Conservation (phyloP, 441 rosid species). For the Aleurites moluccanus region DNA sequence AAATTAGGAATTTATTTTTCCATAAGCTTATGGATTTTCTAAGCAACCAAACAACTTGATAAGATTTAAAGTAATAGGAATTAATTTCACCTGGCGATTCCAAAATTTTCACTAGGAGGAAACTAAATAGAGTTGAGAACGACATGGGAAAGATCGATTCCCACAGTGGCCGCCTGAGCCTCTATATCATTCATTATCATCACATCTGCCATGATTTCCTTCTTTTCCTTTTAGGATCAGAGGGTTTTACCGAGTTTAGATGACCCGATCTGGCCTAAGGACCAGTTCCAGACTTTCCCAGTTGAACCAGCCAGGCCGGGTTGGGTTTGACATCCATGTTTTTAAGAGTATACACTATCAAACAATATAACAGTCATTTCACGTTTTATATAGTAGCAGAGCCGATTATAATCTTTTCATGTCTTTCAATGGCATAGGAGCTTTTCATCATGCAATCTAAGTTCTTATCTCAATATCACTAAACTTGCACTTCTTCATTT, state of each 20-base stretch:
- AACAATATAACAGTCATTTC: too few species aligned
- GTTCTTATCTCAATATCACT: conserved; percentile 10
- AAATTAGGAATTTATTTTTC: too few species aligned
- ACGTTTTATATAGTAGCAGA: too few species aligned
- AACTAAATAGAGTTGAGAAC: conserved; percentile 59
- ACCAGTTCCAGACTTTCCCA: too few species aligned
- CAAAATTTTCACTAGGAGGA: conserved; percentile 65
- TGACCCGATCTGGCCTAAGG: too few species aligned
- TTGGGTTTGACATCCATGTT: too few species aligned
- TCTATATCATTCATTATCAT: conserved; percentile 46
- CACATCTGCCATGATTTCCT: conserved; percentile 37
- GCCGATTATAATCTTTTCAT: not conserved
- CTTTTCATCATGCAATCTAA: not conserved
- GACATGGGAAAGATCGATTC: conserved; percentile 51
- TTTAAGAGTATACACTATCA: too few species aligned
- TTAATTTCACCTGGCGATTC: conserved; percentile 62
- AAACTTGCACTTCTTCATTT: not conserved
- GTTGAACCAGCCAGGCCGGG: too few species aligned
- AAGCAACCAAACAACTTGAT: too few species aligned
- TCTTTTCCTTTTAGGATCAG: not conserved
- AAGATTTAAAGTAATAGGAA: too few species aligned
- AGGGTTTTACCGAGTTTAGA: too few species aligned
- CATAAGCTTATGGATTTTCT: too few species aligned
- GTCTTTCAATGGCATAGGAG: not conserved
- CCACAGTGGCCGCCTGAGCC: conserved; percentile 45